Evolutionary conservation across 768 basidiomycete genomes (phyloP).

Genomic region (Kwoniella mangroviensis): DNA sequence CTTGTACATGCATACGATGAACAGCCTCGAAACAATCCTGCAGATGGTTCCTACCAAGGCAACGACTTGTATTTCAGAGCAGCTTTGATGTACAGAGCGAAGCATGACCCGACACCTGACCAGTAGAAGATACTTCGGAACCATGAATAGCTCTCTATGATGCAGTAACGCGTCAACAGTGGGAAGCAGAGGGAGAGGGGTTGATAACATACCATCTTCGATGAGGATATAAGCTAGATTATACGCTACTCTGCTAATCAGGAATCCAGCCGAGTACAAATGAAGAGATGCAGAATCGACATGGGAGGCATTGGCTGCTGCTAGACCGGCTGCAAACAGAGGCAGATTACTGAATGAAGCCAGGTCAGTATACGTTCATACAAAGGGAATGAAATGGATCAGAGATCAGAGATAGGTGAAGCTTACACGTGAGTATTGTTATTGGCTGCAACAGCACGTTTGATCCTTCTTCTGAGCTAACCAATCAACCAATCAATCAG

Average conservation of each 20-base stretch:
- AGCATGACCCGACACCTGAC: slow-evolving; percentile 21
- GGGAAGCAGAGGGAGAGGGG: not conserved
- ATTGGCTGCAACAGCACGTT: slow-evolving; percentile 36
- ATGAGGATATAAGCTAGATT: slow-evolving; percentile 41
- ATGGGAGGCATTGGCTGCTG: slow-evolving; percentile 39
- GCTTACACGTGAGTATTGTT: slow-evolving; percentile 37
- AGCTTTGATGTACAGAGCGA: slow-evolving; percentile 31
- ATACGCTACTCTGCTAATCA: slow-evolving; percentile 33
- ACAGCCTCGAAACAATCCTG: too few species aligned
- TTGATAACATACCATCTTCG: slow-evolving; percentile 28
- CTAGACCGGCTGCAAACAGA: slow-evolving; percentile 42
- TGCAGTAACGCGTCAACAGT: too few species aligned
- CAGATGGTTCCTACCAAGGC: slow-evolving; percentile 19
- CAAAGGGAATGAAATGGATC: not conserved
- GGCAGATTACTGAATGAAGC: slow-evolving; percentile 24
- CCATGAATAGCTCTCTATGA: slow-evolving; percentile 3
- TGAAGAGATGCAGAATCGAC: slow-evolving; percentile 32
- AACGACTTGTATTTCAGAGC: slow-evolving; percentile 18
- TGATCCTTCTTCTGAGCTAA: slow-evolving; percentile 28
- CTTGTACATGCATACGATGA: not conserved
- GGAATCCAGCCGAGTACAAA: slow-evolving; percentile 26
- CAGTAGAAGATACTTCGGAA: slow-evolving; percentile 25
- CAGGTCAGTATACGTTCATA: not conserved
- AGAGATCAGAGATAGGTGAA: not conserved
- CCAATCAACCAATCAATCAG: not conserved